Percentiles rank a stretch among this genome's conserved stretches.
These are phyloP conservation scores for Elsinoe arachidis DNA, from an alignment of 2,329 filamentous ascomycete genomes.

Conservation along the genomic window DNA sequence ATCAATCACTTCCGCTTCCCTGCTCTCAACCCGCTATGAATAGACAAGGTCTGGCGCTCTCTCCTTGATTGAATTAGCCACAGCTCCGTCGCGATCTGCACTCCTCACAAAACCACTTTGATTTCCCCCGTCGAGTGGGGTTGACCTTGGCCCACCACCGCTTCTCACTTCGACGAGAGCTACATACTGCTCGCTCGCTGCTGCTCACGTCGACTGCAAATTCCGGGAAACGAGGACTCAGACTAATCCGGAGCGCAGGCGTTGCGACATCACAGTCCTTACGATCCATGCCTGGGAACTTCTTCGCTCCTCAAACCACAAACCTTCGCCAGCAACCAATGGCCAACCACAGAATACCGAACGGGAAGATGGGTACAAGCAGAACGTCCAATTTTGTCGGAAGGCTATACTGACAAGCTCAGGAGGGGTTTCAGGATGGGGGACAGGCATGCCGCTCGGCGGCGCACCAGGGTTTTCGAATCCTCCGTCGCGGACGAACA, in stretches of 20 bases:
- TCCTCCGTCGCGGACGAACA: slow-evolving; percentile 14
- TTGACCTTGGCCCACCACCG: neutral
- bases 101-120: neutral
- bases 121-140: neutral
- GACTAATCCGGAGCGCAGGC: slow-evolving; percentile 27
- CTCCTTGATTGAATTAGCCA: neutral
- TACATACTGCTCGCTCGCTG: neutral
- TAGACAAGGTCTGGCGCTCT: slow-evolving; percentile 10
- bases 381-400: neutral
- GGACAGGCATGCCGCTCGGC: slow-evolving; percentile 16
- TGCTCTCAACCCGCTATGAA: neutral
- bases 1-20: neutral
- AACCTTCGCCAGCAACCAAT: slow-evolving; percentile 14
- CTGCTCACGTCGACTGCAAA: no score
- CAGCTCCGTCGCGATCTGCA: neutral
- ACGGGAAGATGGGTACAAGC: slow-evolving; percentile 15
- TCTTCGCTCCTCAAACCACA: slow-evolving; percentile 36
- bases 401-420: neutral
- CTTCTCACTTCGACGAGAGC: neutral
- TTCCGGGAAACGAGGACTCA: neutral
- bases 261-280: slow-evolving; percentile 42
- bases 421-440: slow-evolving; percentile 16
- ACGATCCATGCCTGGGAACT: slow-evolving; percentile 43
- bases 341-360: slow-evolving; percentile 17
- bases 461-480: slow-evolving; percentile 14